These are phyloP conservation scores for Mycena vitilis DNA, from an alignment of 768 basidiomycete species.

Conservation along the genomic window DNA sequence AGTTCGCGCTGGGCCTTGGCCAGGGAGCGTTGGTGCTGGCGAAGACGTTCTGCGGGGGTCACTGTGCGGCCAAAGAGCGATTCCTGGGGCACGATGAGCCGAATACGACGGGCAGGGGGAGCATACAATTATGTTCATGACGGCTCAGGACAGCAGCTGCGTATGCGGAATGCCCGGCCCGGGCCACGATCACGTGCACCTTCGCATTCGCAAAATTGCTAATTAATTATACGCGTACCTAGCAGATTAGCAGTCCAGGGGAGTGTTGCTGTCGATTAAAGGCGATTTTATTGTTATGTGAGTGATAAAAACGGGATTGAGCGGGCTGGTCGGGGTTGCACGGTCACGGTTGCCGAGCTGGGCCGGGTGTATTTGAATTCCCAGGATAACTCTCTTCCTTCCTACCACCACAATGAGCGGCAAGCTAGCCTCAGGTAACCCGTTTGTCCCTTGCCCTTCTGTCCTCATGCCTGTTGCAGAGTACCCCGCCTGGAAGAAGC, in stretches of 20 bases:
- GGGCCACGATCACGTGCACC: no score
- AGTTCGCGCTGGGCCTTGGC: constrained; percentile 98
- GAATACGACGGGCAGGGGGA: constrained; percentile 5
- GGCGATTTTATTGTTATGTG: no score
- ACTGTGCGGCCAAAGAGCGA: constrained; percentile 93
- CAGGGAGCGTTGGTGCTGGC: constrained; percentile 95
- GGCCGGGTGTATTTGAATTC: background rate
- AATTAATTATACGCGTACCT: no score
- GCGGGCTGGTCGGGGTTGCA: no score
- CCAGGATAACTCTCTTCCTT: constrained; percentile 18
- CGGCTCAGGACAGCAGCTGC: constrained; percentile 29
- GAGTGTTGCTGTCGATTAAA: no score
- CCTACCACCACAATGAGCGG: constrained; percentile 62
- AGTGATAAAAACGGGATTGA: no score
- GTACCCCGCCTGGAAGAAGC: constrained; percentile 90
- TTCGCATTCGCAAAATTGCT: no score
- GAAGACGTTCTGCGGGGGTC: constrained; percentile 95
- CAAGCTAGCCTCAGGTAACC: constrained; percentile 64
- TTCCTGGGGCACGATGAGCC: constrained; percentile 66
- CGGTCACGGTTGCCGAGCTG: constrained; percentile 19
- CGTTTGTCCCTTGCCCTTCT: constrained; percentile 1
- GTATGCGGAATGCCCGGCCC: background rate
- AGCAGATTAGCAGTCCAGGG: no score
- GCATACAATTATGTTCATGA: constrained; percentile 86
- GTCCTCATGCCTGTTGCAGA: constrained; percentile 57